A percentile compares a stretch with the other conserved stretches of the same genome.
phyloP scores from a whole-genome alignment of 768 basidiomycete genomes.

The Lyophyllum semitale region DNA sequence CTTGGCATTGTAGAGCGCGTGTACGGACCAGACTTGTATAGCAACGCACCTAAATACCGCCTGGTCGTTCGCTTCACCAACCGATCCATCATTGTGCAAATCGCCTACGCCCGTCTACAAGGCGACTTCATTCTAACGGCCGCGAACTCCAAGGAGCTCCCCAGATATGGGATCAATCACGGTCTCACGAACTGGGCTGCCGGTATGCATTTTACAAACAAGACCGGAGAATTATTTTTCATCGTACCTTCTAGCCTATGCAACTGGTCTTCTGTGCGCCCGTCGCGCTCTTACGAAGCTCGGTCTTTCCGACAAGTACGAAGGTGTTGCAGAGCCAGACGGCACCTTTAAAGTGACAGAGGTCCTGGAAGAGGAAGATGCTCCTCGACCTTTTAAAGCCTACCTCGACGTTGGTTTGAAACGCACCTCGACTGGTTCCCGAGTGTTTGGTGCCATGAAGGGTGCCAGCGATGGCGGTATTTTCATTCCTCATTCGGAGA shows the following conservation, averaged over 20 bases:
- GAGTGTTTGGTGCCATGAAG: slow-evolving; percentile 98
- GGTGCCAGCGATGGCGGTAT: slow-evolving; percentile 98
- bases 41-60: slow-evolving; percentile 97
- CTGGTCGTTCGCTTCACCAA: slow-evolving; percentile 99
- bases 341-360: slow-evolving; percentile 86
- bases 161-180: slow-evolving; percentile 95
- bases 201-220: slow-evolving; percentile 45
- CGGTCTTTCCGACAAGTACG: slow-evolving; percentile 96
- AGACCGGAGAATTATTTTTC: neutral
- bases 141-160: slow-evolving; percentile 90
- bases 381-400: slow-evolving; percentile 97
- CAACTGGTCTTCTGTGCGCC: slow-evolving; percentile 92
- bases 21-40: slow-evolving; percentile 21
- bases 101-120: slow-evolving; percentile 96
- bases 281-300: slow-evolving; percentile 95
- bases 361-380: slow-evolving; percentile 85
- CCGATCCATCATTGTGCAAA: slow-evolving; percentile 92
- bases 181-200: slow-evolving; percentile 99
- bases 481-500: slow-evolving; percentile 96
- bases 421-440: slow-evolving; percentile 96
- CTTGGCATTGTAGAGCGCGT: no score
- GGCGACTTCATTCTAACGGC: slow-evolving; percentile 92
- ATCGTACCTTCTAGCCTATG: slow-evolving; percentile 66
- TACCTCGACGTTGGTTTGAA: slow-evolving; percentile 98
- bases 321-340: slow-evolving; percentile 90